These are phyloP conservation scores for Torulaspora franciscae DNA, from an alignment of 805 yeast species.

Conservation along the genomic window DNA sequence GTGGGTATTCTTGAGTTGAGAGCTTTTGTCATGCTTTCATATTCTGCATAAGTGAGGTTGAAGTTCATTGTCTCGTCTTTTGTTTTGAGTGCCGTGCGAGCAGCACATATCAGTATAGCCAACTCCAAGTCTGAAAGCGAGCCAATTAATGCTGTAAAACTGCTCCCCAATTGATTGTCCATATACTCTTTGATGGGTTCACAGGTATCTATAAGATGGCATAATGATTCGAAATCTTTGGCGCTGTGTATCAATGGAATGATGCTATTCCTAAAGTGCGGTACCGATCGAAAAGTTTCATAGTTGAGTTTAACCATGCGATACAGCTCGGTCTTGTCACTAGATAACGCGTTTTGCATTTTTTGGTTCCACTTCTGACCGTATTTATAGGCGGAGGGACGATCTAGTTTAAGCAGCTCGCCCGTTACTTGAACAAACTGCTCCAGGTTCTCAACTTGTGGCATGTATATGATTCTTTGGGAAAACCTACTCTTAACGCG, in stretches of 20 bases:
- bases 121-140: conserved; percentile 67
- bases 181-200: conserved; percentile 24
- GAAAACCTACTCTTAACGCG: conserved; percentile 87
- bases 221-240: conserved; percentile 25
- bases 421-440: conserved; percentile 48
- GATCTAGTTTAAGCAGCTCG: conserved; percentile 33
- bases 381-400: conserved; percentile 16
- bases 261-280: conserved; percentile 44
- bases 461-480: conserved; percentile 63
- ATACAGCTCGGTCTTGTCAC: conserved; percentile 35
- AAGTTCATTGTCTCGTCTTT: conserved; percentile 61
- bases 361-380: conserved; percentile 42
- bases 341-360: conserved; percentile 30
- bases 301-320: conserved; percentile 43
- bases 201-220: conserved; percentile 18
- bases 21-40: conserved; percentile 47
- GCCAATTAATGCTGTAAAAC: conserved; percentile 25
- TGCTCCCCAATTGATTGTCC: conserved; percentile 28
- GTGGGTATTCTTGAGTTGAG: conserved; percentile 40
- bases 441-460: conserved; percentile 45
- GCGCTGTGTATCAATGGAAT: conserved; percentile 41
- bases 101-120: conserved; percentile 65
- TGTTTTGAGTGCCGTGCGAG: conserved; percentile 59
- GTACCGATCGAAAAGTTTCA: conserved; percentile 55
- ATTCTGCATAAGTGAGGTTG: conserved; percentile 74